Percentiles rank a stretch among this genome's conserved stretches.
Conservation (phyloP, 31 red algal genomes). For the Asparagopsis taxiformis region DNA sequence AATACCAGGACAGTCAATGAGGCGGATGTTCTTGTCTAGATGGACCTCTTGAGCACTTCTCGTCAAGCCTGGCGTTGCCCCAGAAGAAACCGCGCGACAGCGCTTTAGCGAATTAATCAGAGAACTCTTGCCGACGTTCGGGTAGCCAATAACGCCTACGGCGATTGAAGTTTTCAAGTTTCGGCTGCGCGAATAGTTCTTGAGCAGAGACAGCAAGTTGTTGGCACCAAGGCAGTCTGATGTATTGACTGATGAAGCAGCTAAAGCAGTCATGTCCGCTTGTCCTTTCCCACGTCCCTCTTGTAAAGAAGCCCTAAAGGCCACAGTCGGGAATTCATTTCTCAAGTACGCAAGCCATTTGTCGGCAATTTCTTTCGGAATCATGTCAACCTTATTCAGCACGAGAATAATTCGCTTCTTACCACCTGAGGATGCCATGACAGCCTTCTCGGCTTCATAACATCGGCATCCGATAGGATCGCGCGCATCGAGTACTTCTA, state of each 20-base stretch:
- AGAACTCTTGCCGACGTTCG: constrained; percentile 97
- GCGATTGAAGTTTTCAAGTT: constrained; percentile 67
- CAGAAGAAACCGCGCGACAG: constrained; percentile 73
- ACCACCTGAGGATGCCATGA: constrained; percentile 69
- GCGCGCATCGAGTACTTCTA: constrained; percentile 95
- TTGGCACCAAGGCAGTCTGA: constrained; percentile 63
- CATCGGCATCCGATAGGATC: constrained; percentile 92
- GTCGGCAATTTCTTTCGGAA: constrained; percentile 79
- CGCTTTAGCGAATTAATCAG: constrained; percentile 92
- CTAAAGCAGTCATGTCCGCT: constrained; percentile 57
- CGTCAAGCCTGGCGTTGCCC: constrained; percentile 89
- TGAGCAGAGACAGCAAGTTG: constrained; percentile 73
- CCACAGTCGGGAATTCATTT: constrained; percentile 87
- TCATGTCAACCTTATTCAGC: constrained; percentile 98
- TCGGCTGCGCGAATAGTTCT: constrained; percentile 75
- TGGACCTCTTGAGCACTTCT: constrained; percentile 88
- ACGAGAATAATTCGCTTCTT: constrained; percentile 90
- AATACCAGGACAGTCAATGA: constrained; percentile 97
- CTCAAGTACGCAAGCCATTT: constrained; percentile 88
- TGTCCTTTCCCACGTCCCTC: constrained; percentile 72
- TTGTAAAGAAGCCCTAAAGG: constrained; percentile 77
- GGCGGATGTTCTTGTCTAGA: constrained; percentile 88
- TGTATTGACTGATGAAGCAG: constrained; percentile 48
- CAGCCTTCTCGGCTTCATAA: constrained; percentile 69
- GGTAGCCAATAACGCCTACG: constrained; percentile 96